Conservation (phyloP, 1,139 yeast species). For the Torulaspora globosa region DNA sequence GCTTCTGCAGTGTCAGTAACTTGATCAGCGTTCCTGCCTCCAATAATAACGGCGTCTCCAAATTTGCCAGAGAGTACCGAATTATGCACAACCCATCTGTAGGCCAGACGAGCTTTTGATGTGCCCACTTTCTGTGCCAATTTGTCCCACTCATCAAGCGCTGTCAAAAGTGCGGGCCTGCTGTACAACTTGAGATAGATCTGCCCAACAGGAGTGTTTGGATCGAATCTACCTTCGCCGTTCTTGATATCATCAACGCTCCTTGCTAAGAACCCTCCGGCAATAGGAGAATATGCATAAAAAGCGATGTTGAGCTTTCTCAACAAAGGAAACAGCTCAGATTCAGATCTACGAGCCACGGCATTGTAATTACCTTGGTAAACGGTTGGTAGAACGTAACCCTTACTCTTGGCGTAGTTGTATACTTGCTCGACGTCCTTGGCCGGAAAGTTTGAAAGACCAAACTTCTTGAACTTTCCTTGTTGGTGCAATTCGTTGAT, state of each 20-base stretch:
- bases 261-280: slow-evolving; percentile 29
- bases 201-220: slow-evolving; percentile 16
- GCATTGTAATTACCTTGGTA: slow-evolving; percentile 31
- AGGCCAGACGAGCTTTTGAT: slow-evolving; percentile 24
- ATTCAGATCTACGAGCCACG: slow-evolving; percentile 24
- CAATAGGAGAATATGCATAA: slow-evolving; percentile 30
- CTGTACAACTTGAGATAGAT: slow-evolving; percentile 22
- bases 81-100: slow-evolving; percentile 30
- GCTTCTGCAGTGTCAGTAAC: slow-evolving; percentile 36
- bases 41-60: slow-evolving; percentile 36
- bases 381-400: slow-evolving; percentile 27
- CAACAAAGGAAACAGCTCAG: slow-evolving; percentile 25
- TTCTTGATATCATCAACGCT: slow-evolving; percentile 13
- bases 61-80: slow-evolving; percentile 19
- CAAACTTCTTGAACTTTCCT: slow-evolving; percentile 32
- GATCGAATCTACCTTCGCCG: slow-evolving; percentile 23
- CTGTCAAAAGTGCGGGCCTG: slow-evolving; percentile 20
- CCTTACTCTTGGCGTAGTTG: slow-evolving; percentile 19
- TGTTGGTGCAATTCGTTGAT: slow-evolving; percentile 31
- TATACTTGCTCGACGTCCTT: slow-evolving; percentile 23
- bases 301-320: slow-evolving; percentile 19
- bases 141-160: slow-evolving; percentile 22
- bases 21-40: slow-evolving; percentile 38
- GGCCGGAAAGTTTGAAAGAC: slow-evolving; percentile 26
- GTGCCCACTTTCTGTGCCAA: slow-evolving; percentile 21